A percentile compares a stretch with the other conserved stretches of the same genome.
Conservation (phyloP, 768 basidiomycete species). For the Hypholoma sublateritium region DNA sequence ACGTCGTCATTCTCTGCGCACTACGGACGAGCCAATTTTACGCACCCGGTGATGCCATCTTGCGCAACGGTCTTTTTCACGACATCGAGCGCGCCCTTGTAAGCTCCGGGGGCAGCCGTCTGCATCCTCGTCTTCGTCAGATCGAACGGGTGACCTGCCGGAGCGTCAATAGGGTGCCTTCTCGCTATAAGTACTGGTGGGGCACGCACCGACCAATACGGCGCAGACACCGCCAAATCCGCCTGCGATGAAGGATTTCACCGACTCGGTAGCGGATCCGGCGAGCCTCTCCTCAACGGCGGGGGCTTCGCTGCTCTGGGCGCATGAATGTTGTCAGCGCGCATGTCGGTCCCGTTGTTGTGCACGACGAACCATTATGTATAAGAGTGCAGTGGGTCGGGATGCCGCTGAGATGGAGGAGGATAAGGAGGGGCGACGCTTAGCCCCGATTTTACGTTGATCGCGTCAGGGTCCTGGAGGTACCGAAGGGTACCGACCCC, state of each 20-base stretch:
- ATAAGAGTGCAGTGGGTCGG: background rate
- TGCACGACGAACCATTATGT: background rate
- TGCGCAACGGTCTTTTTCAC: slow-evolving; percentile 88
- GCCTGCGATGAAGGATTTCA: slow-evolving; percentile 90
- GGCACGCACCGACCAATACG: slow-evolving; percentile 80
- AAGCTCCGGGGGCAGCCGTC: slow-evolving; percentile 85
- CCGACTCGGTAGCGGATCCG: slow-evolving; percentile 44
- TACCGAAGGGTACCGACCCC: slow-evolving; percentile 2
- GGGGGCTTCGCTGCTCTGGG: slow-evolving; percentile 37
- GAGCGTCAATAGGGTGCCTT: background rate
- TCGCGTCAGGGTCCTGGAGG: slow-evolving; percentile 3
- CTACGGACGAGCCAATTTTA: slow-evolving; percentile 3
- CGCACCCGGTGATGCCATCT: slow-evolving; percentile 87
- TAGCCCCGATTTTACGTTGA: slow-evolving; percentile 7
- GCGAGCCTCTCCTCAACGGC: slow-evolving; percentile 31
- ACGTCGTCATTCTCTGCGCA: slow-evolving; percentile 3
- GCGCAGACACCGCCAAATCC: slow-evolving; percentile 89
- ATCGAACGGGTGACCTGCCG: slow-evolving; percentile 93
- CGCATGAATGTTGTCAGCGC: background rate
- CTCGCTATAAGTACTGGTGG: background rate
- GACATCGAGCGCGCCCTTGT: slow-evolving; percentile 91
- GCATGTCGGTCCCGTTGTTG: background rate
- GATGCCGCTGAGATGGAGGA: background rate
- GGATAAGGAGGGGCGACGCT: slow-evolving; percentile 1
- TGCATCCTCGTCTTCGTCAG: slow-evolving; percentile 95